phyloP scores from a whole-genome alignment of 257 asterid species.

The Mitragyna speciosa region DNA sequence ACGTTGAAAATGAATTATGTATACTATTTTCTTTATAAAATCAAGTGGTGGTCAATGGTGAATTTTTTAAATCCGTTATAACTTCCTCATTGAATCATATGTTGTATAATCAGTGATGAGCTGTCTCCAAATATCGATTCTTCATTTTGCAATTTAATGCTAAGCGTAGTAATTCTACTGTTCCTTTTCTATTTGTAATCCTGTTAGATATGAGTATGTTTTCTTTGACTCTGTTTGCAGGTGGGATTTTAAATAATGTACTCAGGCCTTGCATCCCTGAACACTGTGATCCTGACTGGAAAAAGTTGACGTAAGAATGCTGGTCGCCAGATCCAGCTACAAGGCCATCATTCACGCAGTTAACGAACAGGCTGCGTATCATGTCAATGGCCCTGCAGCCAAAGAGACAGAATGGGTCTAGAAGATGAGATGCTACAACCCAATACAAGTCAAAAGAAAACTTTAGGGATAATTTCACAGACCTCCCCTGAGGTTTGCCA shows the following conservation, averaged over 20 bases:
- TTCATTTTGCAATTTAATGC: background rate
- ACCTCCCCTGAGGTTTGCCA: too few relatives aligned
- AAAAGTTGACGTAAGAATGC: constrained; percentile 83
- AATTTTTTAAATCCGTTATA: background rate
- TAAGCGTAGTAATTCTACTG: background rate
- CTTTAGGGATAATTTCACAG: too few relatives aligned
- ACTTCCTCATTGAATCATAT: background rate
- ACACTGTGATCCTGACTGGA: constrained; percentile 79
- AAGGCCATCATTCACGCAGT: constrained; percentile 84
- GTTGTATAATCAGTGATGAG: background rate
- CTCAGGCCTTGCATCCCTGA: constrained; percentile 85
- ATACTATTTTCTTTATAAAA: background rate
- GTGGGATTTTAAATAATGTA: constrained; percentile 84
- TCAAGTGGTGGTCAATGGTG: background rate
- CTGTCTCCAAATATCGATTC: background rate
- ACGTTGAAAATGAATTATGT: too few relatives aligned
- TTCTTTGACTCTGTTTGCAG: constrained; percentile 30
- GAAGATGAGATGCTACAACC: constrained; percentile 35
- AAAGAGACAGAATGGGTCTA: constrained; percentile 50
- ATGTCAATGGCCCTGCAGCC: constrained; percentile 65
- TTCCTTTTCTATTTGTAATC: background rate
- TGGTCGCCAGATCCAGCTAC: constrained; percentile 78
- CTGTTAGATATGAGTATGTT: background rate
- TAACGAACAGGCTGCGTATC: constrained; percentile 64
- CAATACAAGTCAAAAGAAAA: constrained; percentile 11